Base-by-base conservation (phyloP, 2,329 filamentous ascomycete genomes). In the Fusarium udum region DNA sequence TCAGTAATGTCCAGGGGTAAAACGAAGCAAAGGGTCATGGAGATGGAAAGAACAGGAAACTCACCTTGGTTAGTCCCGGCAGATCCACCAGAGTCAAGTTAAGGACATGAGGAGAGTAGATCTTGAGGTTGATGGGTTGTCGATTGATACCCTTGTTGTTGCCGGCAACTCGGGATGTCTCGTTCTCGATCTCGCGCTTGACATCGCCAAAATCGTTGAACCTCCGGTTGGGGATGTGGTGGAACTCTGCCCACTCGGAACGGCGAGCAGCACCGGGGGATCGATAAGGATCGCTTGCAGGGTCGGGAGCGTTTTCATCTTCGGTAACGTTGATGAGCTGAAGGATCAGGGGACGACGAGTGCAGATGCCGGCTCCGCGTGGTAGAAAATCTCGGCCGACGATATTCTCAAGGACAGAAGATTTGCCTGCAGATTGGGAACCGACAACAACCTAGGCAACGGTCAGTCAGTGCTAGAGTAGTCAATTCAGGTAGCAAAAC, bases 111-210 rank as follows among this genome's bases (percentile, higher is more conserved):
- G 96, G 95, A 51, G 96, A 98, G 86, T 97, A 99, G 73, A 99
- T 96, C 82, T 98, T 98, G 76, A 99, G 89, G 84, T 99, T 98
- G 83, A 99, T 99, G 67, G 96, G 95, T 81, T 97, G 94, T 73
- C 96, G 89, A 83, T 97, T 98, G 86, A 99, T 99, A 79, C 96
- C 96, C 85, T 98, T 98, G 86, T 99, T 99, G 85, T 90, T 97
- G 78, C 96, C 96, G 67, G 89, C 89, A 64, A 99, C 97, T 78
- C 96, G 91, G 67, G 94, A 91, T 26, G 97, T 99, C 85, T 99
- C 96, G 73, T 94, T 95, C 85, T 98, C 96, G 78, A 99, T 98
- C 84, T 99, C 96, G 79, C 93, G 91, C 84, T 97, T 96, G 77
- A 99, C 95, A 81, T 97, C 93, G 78, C 88, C 89, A 83, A 99